phyloP scores from a whole-genome alignment of 345 rosid genomes.

The Clarkia xantiana region DNA sequence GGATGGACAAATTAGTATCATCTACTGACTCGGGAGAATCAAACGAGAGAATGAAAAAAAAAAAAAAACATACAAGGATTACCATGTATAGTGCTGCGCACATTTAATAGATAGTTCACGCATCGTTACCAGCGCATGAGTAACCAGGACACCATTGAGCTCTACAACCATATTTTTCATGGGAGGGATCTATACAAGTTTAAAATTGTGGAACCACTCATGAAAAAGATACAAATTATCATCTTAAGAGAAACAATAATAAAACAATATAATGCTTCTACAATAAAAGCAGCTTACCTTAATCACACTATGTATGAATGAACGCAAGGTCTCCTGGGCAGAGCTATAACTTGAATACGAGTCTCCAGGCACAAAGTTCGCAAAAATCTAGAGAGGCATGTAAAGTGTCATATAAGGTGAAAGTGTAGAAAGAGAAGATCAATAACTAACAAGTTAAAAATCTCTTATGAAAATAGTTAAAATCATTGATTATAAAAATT shows the following conservation, averaged over 20 bases:
- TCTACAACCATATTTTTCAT: slow-evolving; percentile 78
- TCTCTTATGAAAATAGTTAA: neutral
- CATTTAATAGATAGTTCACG: slow-evolving; percentile 63
- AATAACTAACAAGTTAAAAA: slow-evolving; percentile 3
- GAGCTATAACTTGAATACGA: slow-evolving; percentile 81
- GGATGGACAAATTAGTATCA: slow-evolving; percentile 13
- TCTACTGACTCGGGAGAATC: slow-evolving; percentile 2
- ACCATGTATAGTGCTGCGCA: slow-evolving; percentile 93
- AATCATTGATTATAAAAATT: neutral
- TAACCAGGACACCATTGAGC: slow-evolving; percentile 82
- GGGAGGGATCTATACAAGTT: slow-evolving; percentile 55
- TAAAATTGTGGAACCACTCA: neutral
- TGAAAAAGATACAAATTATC: too few species aligned
- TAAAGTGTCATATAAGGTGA: slow-evolving; percentile 10
- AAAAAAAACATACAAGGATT: slow-evolving; percentile 11
- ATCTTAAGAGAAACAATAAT: too few species aligned
- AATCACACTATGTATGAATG: slow-evolving; percentile 80
- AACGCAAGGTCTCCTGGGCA: slow-evolving; percentile 74
- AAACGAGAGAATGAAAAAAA: slow-evolving; percentile 4
- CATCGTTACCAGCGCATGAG: slow-evolving; percentile 78
- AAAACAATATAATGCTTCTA: neutral
- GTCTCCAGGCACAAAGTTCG: slow-evolving; percentile 77
- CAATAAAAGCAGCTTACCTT: slow-evolving; percentile 35
- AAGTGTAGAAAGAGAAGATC: too few species aligned
- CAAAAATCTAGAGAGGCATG: slow-evolving; percentile 36